Percentiles rank a stretch among this genome's conserved stretches.
phyloP scores from a whole-genome alignment of 176 grass and related monocot genomes.

The Aechmea fasciata region DNA sequence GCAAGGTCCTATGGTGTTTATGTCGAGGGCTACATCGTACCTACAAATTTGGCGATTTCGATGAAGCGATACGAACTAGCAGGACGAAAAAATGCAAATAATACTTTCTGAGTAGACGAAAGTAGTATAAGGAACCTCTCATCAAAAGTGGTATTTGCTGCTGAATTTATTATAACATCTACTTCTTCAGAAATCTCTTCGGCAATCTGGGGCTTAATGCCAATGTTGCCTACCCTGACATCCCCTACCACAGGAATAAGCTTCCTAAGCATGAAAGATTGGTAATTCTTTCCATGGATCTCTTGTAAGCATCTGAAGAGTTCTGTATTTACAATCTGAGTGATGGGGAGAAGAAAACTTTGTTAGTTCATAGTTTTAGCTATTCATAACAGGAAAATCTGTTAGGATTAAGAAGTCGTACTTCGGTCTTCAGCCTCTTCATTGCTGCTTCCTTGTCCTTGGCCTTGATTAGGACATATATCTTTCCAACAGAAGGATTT shows the following conservation, averaged over 20 bases:
- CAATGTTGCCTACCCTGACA: conserved; percentile 60
- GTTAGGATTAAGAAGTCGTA: conserved; percentile 3
- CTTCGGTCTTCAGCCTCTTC: conserved; percentile 54
- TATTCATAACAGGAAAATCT: not conserved
- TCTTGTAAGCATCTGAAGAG: conserved; percentile 60
- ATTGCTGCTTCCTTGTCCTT: conserved; percentile 54
- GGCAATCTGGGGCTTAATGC: conserved; percentile 54
- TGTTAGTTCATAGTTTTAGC: not conserved
- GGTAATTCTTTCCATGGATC: conserved; percentile 63
- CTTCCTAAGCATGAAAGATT: conserved; percentile 43
- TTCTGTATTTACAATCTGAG: conserved; percentile 52
- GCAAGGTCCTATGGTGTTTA: conserved; percentile 83
- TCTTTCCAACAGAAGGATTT: conserved; percentile 66
- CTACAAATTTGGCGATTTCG: conserved; percentile 26
- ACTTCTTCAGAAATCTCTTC: conserved; percentile 49
- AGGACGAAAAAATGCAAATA: not conserved
- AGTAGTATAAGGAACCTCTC: conserved; percentile 46
- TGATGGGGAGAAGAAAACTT: not conserved
- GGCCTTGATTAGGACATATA: conserved; percentile 86
- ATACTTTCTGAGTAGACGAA: not conserved
- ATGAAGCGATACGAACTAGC: not conserved
- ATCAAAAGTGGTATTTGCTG: conserved; percentile 88
- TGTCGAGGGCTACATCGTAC: conserved; percentile 85
- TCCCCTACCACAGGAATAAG: conserved; percentile 78
- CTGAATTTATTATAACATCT: conserved; percentile 73